Evolutionary conservation across 768 basidiomycete genomes (phyloP), one percentile per base, ranked within the genome.

Genomic region (Mycena vitilis): DNA sequence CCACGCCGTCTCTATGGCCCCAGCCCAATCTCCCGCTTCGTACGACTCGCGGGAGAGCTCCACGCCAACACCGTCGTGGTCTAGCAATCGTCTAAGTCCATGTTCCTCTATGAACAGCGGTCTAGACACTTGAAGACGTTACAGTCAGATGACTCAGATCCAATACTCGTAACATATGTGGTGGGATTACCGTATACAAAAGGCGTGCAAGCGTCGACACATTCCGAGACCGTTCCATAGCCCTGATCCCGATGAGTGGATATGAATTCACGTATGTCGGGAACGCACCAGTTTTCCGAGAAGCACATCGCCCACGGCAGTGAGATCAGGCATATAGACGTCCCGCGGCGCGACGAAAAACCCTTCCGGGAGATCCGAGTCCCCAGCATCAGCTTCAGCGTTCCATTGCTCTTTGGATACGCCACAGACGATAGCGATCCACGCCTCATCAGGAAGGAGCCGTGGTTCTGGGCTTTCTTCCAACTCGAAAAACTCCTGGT

Each of bases 261-360:
- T 60, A 65, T 52, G 22, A 13, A 23, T 34, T 10, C 16, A 7
- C 49, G 49, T 34, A 47, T 64, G 37, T 40, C 51, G 40, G 34
- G n/a, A 15, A 81, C 87, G 66, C 66, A 92, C 91, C 74, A 95
- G 79, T 77, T 94, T 95, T 45, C 93, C 93, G 44, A 95, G 82
- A 16, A 94, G 81, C 22, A 92, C 91, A 73, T 95, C 92, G 6
- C 85, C 89, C 10, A 88, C 83, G 2, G 91, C 91, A 34, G 88
- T 92, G 69, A 95, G 76, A 77, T 95, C 91, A 20, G 93, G 93
- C 89, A 95, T 93, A 77, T 94, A 93, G 44, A 94, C 88, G 73
- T 92, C 88, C 76, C 82, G 84, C 40, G 92, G 92, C 3, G 92
- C 92, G 47, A 93, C 87, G 72, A 86, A 95, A 78, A 95, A 93